Evolutionary conservation across 495 filamentous ascomycete genomes (phyloP), one percentile per base, ranked within the genome.

Genomic region (Penicillium angulare): DNA sequence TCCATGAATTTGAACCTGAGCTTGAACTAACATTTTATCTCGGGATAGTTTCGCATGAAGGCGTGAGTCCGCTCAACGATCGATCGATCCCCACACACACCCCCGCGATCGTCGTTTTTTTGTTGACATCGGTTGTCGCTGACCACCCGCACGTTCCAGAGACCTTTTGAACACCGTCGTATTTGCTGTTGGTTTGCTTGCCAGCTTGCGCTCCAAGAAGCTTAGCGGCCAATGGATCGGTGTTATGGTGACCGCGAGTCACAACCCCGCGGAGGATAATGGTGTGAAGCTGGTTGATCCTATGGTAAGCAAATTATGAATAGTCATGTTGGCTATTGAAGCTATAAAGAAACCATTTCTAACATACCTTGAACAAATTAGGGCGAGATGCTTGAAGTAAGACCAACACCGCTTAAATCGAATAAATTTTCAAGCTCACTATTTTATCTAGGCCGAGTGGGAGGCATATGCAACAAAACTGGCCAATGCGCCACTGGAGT

Each of bases 241-340:
- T 66, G 83, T 99, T 43, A 97, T 99, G 93, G 90, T 99, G 67
- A 99, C 93, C 55, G 93, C 93, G 27, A 96, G 90, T 58, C 93
- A 99, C 80, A 99, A 99, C 72, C 90, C 90, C 31, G 89, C 95
- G 3, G 85, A 86, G 60, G 93, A 99, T 72, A 99, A 99, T 74
- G 93, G 93, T 45, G 89, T 99, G 57, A 99, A 99, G 80, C 79
- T 99, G 55, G 88, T 99, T 55, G 93, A 99, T 70, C 93, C 93
- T 10, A 88, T 95, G 86, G 86, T 85, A 57, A 59, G 80, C 64
- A 55, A 36, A n/a, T n/a, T n/a, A n/a, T 35, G 43, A 40, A 17
- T 15, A 21, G 3, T 21, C n/a, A 24, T 23, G 38, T 41, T 6
- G 8, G 20, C n/a, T 23, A 15, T 16, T 32, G 5, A 39, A 20